Evolutionary conservation across 1,139 yeast genomes (phyloP).

Genomic region (Blastobotrys serpentis): DNA sequence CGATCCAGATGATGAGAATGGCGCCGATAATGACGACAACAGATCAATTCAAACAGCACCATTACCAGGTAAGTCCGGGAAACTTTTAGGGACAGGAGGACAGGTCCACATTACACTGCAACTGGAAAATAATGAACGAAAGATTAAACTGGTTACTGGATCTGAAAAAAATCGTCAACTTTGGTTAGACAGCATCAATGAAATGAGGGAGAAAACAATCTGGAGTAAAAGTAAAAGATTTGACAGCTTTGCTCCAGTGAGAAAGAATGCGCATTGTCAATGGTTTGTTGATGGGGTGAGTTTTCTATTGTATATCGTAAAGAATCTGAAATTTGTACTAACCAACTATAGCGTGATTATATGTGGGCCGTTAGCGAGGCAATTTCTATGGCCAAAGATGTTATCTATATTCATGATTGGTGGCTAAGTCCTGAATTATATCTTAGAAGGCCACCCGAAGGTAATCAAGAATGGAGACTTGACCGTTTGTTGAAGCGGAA

Average conservation of each 20-base stretch:
- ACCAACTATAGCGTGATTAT: slow-evolving; percentile 60
- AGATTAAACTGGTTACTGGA: slow-evolving; percentile 68
- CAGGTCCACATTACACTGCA: slow-evolving; percentile 49
- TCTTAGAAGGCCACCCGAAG: slow-evolving; percentile 89
- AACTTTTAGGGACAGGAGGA: slow-evolving; percentile 9
- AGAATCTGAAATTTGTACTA: slow-evolving; percentile 4
- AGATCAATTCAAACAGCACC: slow-evolving; percentile 8
- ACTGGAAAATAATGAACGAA: slow-evolving; percentile 77
- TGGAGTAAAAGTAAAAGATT: slow-evolving; percentile 81
- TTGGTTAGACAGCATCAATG: slow-evolving; percentile 75
- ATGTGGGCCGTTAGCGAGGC: slow-evolving; percentile 97
- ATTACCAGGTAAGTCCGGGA: slow-evolving; percentile 10
- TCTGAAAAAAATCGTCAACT: slow-evolving; percentile 67
- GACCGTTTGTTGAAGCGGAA: slow-evolving; percentile 85
- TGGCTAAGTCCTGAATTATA: slow-evolving; percentile 96
- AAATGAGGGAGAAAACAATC: slow-evolving; percentile 63
- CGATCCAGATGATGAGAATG: slow-evolving; percentile 13
- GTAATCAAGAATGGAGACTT: slow-evolving; percentile 90
- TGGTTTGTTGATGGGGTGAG: slow-evolving; percentile 86
- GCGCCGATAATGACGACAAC: slow-evolving; percentile 13
- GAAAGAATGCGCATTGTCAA: slow-evolving; percentile 83
- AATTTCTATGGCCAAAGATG: slow-evolving; percentile 89
- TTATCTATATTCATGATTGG: slow-evolving; percentile 96
- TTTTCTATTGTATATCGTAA: slow-evolving; percentile 22
- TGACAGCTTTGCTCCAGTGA: slow-evolving; percentile 87